Base-by-base conservation (phyloP, 2,329 filamentous ascomycete genomes). In the Neocatenulostroma microsporum region DNA sequence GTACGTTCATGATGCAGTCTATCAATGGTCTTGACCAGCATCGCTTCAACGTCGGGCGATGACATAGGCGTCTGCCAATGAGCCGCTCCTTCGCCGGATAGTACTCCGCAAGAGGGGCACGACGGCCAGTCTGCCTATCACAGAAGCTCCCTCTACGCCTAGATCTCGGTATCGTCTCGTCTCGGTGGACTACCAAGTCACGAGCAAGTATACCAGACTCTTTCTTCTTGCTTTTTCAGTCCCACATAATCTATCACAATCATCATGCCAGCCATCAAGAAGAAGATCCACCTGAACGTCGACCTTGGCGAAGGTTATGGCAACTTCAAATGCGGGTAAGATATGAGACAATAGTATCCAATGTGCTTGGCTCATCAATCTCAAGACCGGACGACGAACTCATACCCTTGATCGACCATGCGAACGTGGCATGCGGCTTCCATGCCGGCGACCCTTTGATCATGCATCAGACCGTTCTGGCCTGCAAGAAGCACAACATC, bases 331-430 rank as follows among this genome's bases (percentile, higher is more conserved):
- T 36, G 34, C 20, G 34, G 32, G 36, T 39, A 39, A 9, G 36
- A 30, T 15, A 25, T n/a, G n/a, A n/a, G n/a, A n/a, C n/a, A n/a
- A 8, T 24, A 8, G 9, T 9, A 8, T 9, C 8, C 8, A n/a
- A 24, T 24, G 8, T 24, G n/a, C n/a, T n/a, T n/a, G n/a, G 23
- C 23, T n/a, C 19, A 34, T 26, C 32, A 17, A 13, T 11, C 13
- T 18, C 3, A 33, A 36, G 74, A 13, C 74, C 74, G 3, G 76
- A 80, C 44, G 69, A 74, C 32, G 73, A 79, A 38, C 57, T 80
- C 11, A 73, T 80, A 40, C 70, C 71, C 2, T 57, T 76, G 27
- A 76, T 80, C 45, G 74, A 79, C 50, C 69, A 73, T 49, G 76
- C 75, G 13, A 80, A 80, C 46, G 61, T 80, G 20, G 76, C 76